Conservation (phyloP, 2,329 filamentous ascomycete species). For the Botrytis porri region DNA sequence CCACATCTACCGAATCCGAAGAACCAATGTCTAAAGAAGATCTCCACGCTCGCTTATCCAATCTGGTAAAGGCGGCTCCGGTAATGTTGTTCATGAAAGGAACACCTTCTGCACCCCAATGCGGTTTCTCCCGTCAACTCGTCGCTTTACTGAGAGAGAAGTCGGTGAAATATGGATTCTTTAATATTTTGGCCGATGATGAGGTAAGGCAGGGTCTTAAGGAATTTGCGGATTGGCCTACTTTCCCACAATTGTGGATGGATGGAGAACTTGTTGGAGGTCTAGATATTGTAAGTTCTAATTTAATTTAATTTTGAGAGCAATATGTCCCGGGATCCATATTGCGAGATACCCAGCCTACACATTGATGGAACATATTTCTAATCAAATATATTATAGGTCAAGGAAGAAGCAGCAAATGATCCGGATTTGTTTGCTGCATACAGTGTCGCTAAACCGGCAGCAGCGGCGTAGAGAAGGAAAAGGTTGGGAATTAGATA, state of each 20-base stretch:
- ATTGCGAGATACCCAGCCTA: neutral
- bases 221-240: conserved; percentile 98
- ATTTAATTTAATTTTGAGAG: neutral
- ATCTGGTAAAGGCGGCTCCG: conserved; percentile 89
- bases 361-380: neutral
- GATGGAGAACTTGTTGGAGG: conserved; percentile 88
- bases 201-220: conserved; percentile 95
- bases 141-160: conserved; percentile 84
- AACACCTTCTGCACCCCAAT: conserved; percentile 82
- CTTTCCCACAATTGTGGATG: conserved; percentile 92
- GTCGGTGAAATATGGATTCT: conserved; percentile 95
- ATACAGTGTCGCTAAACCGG: conserved; percentile 48
- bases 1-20: conserved; percentile 33
- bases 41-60: conserved; percentile 72
- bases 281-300: conserved; percentile 79
- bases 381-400: conserved; percentile 48
- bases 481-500: neutral
- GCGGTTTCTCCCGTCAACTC: conserved; percentile 87
- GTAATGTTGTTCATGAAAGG: conserved; percentile 99
- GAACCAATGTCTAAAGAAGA: conserved; percentile 73
- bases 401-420: conserved; percentile 88
- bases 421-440: conserved; percentile 78
- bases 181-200: conserved; percentile 97
- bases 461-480: conserved; percentile 9
- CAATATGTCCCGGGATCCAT: neutral